These are phyloP conservation scores for Mallotus repandus DNA, from an alignment of 441 rosid genomes.

Conservation along the genomic window DNA sequence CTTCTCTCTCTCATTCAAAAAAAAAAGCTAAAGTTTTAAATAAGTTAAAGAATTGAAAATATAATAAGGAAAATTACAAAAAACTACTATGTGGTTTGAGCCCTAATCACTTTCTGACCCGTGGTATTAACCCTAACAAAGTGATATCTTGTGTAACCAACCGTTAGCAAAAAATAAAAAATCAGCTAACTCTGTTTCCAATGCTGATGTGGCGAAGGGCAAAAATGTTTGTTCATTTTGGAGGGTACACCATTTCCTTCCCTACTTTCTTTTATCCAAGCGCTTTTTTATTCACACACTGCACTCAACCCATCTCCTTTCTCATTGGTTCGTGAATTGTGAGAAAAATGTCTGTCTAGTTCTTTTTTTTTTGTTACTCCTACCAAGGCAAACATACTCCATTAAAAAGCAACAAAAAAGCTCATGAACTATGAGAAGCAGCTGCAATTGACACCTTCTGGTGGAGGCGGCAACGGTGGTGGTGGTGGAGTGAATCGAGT, in stretches of 20 bases:
- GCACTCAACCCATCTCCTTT: not conserved
- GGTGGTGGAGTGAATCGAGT: constrained; percentile 43
- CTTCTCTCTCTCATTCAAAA: too few relatives aligned
- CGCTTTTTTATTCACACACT: not conserved
- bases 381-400: constrained; percentile 5
- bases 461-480: constrained; percentile 40
- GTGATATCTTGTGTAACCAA: too few relatives aligned
- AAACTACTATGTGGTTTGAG: too few relatives aligned
- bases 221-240: too few relatives aligned
- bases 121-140: too few relatives aligned
- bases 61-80: too few relatives aligned
- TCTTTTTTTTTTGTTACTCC: not conserved
- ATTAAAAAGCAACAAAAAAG: constrained; percentile 16
- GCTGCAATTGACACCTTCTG: constrained; percentile 54
- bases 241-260: not conserved
- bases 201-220: too few relatives aligned
- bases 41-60: too few relatives aligned
- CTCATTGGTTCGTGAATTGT: constrained; percentile 1
- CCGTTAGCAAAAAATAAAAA: too few relatives aligned
- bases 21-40: too few relatives aligned
- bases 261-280: not conserved
- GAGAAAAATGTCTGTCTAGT: not conserved
- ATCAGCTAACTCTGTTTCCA: too few relatives aligned
- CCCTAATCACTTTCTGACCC: too few relatives aligned
- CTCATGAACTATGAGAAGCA: constrained; percentile 26